These are phyloP conservation scores for Rhizopogon rudus DNA, from an alignment of 768 basidiomycete genomes.

Conservation along the genomic window DNA sequence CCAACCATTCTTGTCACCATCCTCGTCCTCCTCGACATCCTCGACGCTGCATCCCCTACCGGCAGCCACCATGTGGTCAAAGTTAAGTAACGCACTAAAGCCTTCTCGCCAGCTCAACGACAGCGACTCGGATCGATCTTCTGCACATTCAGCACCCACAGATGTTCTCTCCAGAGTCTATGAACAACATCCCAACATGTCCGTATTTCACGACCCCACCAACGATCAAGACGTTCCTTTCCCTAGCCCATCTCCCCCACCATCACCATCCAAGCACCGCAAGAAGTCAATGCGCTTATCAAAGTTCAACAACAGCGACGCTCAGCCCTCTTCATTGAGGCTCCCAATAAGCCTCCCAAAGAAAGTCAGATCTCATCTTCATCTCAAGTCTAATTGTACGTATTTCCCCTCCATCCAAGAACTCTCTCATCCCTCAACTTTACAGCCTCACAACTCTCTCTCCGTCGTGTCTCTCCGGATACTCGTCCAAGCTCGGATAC, in stretches of 20 bases:
- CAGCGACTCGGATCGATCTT: constrained; percentile 12
- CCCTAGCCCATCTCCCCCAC: constrained; percentile 34
- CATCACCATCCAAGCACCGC: constrained; percentile 45
- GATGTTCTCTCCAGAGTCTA: constrained; percentile 48
- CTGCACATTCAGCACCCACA: constrained; percentile 9
- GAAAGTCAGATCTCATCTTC: constrained; percentile 45
- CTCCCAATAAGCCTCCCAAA: constrained; percentile 36
- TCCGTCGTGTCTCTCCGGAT: constrained; percentile 19
- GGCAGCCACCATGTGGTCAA: constrained; percentile 50
- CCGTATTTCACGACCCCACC: constrained; percentile 41
- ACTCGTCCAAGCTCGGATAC: constrained; percentile 9
- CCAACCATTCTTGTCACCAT: not conserved
- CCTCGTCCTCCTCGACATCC: not conserved
- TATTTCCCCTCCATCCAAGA: not conserved
- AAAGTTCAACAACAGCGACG: constrained; percentile 34
- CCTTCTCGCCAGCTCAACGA: constrained; percentile 23
- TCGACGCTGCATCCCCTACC: not conserved
- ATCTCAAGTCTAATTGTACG: constrained; percentile 34
- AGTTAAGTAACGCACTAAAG: constrained; percentile 53
- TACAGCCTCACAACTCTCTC: constrained; percentile 24
- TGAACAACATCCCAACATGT: constrained; percentile 60
- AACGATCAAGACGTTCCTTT: constrained; percentile 28
- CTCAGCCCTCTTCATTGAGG: constrained; percentile 26
- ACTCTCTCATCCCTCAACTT: not conserved
- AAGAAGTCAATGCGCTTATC: constrained; percentile 45